These are phyloP conservation scores for Alloascoidea hylecoeti DNA, from an alignment of 805 yeast species.

Conservation along the genomic window DNA sequence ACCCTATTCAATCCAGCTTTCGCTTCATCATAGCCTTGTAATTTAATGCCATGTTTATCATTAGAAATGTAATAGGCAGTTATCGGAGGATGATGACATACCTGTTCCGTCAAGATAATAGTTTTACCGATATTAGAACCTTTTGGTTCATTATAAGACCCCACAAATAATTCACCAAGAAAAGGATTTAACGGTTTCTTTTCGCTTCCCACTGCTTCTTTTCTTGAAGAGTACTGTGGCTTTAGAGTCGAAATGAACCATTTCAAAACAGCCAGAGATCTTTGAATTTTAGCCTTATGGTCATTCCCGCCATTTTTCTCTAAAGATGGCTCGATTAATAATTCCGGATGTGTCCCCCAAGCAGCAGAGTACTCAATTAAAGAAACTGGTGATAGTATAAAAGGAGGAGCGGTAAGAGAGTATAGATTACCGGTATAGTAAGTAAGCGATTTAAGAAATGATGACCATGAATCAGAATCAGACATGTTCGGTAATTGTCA, in stretches of 20 bases:
- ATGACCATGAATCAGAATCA: background rate
- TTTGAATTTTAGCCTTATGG: slow-evolving; percentile 7
- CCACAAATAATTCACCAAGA: slow-evolving; percentile 87
- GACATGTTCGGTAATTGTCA: too few species aligned
- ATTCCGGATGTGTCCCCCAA: slow-evolving; percentile 90
- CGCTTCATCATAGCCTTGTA: slow-evolving; percentile 86
- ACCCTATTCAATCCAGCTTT: slow-evolving; percentile 70
- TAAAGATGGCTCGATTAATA: slow-evolving; percentile 55
- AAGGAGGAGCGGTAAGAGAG: slow-evolving; percentile 67
- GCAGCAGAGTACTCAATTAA: slow-evolving; percentile 85
- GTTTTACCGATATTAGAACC: slow-evolving; percentile 59
- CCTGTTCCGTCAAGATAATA: slow-evolving; percentile 76
- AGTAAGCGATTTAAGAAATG: background rate
- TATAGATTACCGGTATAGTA: slow-evolving; percentile 1
- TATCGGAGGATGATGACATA: slow-evolving; percentile 94
- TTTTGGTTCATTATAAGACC: slow-evolving; percentile 55
- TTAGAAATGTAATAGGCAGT: slow-evolving; percentile 84
- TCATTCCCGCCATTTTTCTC: slow-evolving; percentile 28
- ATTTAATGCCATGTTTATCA: slow-evolving; percentile 47
- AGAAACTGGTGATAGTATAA: slow-evolving; percentile 83
- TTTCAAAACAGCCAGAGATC: slow-evolving; percentile 70
- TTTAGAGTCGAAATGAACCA: slow-evolving; percentile 89
- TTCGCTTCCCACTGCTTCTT: slow-evolving; percentile 86
- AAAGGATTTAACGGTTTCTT: slow-evolving; percentile 96
- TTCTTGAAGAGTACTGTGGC: slow-evolving; percentile 89